These are phyloP conservation scores for Copromyces sp. DNA, from an alignment of 495 filamentous ascomycete genomes.

Conservation along the genomic window DNA sequence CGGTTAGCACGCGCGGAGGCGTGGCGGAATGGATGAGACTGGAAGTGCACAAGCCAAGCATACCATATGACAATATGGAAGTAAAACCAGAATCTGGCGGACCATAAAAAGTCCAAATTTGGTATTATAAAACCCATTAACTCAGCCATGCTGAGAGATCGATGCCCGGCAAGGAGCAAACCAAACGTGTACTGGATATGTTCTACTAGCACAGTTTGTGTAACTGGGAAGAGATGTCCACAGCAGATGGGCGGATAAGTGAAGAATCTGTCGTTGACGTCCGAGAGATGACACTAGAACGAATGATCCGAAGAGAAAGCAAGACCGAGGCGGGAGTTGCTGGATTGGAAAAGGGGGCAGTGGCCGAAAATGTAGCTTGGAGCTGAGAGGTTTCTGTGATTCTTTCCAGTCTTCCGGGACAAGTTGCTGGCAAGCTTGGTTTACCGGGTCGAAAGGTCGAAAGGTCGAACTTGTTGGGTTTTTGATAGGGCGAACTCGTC, in stretches of 20 bases:
- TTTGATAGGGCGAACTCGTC: slow-evolving; percentile 1
- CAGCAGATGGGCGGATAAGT: neutral
- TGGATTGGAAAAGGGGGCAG: neutral
- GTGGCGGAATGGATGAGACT: neutral
- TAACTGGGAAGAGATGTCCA: neutral
- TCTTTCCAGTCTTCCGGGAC: neutral
- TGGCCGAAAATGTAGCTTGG: neutral
- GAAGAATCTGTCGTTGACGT: neutral
- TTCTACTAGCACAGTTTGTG: neutral
- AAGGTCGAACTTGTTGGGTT: neutral
- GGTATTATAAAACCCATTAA: slow-evolving; percentile 29
- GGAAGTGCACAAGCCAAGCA: slow-evolving; percentile 5
- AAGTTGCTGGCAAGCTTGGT: neutral
- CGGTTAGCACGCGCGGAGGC: slow-evolving; percentile 8
- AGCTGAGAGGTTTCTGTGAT: neutral
- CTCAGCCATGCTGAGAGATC: slow-evolving; percentile 17
- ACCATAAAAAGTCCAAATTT: slow-evolving; percentile 29
- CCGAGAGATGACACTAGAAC: neutral
- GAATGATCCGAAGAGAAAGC: neutral
- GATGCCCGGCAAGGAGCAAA: neutral
- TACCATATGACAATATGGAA: slow-evolving; percentile 37
- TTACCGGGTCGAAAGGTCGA: neutral
- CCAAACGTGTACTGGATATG: neutral
- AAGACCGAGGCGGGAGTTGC: neutral
- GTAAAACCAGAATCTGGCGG: slow-evolving; percentile 21